Evolutionary conservation across 75 land plant genomes (phyloP).

Genomic region (Ceratopteris richardii): DNA sequence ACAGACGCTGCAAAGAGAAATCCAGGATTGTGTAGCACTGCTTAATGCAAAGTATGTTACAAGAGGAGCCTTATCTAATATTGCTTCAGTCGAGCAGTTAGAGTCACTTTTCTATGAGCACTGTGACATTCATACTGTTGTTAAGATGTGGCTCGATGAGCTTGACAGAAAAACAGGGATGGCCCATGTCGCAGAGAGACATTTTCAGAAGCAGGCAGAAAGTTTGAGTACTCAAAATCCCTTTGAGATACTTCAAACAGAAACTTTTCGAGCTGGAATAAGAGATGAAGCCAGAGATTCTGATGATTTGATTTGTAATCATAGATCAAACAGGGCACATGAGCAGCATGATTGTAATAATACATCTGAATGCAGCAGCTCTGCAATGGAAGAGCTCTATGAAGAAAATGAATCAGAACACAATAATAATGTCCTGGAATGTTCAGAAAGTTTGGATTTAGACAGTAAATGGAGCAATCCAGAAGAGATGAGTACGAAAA

Average conservation of each 20-base stretch:
- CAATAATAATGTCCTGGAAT: no score
- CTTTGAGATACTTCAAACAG: not conserved
- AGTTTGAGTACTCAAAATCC: not conserved
- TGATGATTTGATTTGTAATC: no score
- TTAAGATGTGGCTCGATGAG: not conserved
- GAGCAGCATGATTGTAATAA: no score
- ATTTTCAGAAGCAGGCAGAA: not conserved
- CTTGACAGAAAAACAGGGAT: not conserved
- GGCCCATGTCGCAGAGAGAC: not conserved
- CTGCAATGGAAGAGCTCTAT: no score
- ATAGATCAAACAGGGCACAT: no score
- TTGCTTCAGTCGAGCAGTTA: slow-evolving; percentile 12
- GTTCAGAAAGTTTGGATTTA: no score
- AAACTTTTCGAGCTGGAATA: no score
- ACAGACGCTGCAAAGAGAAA: not conserved
- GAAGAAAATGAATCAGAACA: no score
- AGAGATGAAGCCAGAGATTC: no score
- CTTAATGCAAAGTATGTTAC: slow-evolving; percentile 4
- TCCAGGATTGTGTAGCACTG: not conserved
- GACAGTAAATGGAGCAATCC: no score
- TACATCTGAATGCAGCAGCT: no score
- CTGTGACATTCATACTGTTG: not conserved
- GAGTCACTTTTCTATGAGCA: not conserved
- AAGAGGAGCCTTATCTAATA: not conserved
- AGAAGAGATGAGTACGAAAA: no score